phyloP scores from a whole-genome alignment of 202 grass and related monocot genomes.

The Musa balbisiana region DNA sequence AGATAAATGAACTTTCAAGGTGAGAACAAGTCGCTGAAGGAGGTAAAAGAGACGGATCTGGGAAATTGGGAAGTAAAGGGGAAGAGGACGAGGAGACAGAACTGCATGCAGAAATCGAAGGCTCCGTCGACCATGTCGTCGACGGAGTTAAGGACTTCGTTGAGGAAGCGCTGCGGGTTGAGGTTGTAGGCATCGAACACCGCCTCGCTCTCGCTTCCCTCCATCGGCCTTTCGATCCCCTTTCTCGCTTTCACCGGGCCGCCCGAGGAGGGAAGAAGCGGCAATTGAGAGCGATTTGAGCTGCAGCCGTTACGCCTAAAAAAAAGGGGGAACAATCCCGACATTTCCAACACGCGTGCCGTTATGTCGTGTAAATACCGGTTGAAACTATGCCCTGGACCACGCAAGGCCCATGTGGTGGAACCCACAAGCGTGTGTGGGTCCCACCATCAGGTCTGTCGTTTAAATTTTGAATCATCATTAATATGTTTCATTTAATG shows the following conservation, averaged over 20 bases:
- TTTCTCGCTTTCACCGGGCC: neutral
- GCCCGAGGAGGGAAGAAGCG: neutral
- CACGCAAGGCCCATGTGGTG: too few relatives aligned
- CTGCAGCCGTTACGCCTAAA: too few relatives aligned
- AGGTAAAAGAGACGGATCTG: neutral
- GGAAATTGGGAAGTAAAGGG: neutral
- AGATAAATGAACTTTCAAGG: neutral
- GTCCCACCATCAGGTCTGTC: too few relatives aligned
- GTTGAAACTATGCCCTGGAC: too few relatives aligned
- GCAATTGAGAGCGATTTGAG: neutral
- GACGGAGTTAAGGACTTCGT: conserved; percentile 37
- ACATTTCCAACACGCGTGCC: too few relatives aligned
- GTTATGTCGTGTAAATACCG: too few relatives aligned
- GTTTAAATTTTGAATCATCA: too few relatives aligned
- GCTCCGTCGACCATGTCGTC: conserved; percentile 32
- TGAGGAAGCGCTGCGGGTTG: conserved; percentile 36
- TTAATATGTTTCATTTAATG: too few relatives aligned
- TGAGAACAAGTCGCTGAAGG: neutral
- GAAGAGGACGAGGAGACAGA: neutral
- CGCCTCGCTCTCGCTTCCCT: conserved; percentile 17
- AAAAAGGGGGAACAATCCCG: too few relatives aligned
- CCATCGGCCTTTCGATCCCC: neutral
- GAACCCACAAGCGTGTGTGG: too few relatives aligned
- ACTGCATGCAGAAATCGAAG: conserved; percentile 35
- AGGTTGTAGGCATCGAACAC: conserved; percentile 26